These are phyloP conservation scores for Truncatella angustata DNA, from an alignment of 2,329 filamentous ascomycete species.

Conservation along the genomic window DNA sequence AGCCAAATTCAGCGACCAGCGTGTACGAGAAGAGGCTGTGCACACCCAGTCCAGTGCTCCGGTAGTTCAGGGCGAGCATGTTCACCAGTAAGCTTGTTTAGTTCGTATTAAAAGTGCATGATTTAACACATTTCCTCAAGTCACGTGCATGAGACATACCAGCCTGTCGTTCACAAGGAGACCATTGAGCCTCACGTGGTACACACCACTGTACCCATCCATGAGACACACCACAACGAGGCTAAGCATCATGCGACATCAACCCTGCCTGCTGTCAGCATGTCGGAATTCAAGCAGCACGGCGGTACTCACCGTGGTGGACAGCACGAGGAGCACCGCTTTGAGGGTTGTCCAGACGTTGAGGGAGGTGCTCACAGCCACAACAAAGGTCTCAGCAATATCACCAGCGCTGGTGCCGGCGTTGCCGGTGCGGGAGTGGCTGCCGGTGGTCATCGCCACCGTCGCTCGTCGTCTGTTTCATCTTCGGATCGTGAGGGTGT, in stretches of 20 bases:
- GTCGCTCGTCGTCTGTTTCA: too few species aligned
- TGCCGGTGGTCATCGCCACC: too few species aligned
- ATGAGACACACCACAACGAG: conserved; percentile 68
- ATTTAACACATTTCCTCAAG: conserved; percentile 23
- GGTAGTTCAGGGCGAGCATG: conserved; percentile 57
- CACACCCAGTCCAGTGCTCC: conserved; percentile 47
- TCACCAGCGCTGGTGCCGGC: neutral
- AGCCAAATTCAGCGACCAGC: conserved; percentile 51
- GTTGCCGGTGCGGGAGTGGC: too few species aligned
- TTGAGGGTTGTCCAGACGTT: conserved; percentile 59
- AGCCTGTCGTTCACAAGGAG: conserved; percentile 70
- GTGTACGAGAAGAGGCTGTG: conserved; percentile 42
- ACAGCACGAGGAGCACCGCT: conserved; percentile 56
- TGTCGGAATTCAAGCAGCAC: conserved; percentile 59
- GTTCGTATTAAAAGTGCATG: conserved; percentile 25
- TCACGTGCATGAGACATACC: conserved; percentile 65
- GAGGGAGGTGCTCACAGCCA: conserved; percentile 29
- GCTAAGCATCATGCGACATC: conserved; percentile 65
- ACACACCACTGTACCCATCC: conserved; percentile 70
- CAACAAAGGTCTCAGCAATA: neutral
- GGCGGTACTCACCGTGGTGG: conserved; percentile 54
- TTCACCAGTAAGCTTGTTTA: conserved; percentile 47
- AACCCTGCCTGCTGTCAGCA: conserved; percentile 60
- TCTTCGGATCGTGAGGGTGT: too few species aligned
- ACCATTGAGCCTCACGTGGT: conserved; percentile 65